Base-by-base conservation (phyloP, 23 red algal genomes). In the Chondrus crispus region DNA sequence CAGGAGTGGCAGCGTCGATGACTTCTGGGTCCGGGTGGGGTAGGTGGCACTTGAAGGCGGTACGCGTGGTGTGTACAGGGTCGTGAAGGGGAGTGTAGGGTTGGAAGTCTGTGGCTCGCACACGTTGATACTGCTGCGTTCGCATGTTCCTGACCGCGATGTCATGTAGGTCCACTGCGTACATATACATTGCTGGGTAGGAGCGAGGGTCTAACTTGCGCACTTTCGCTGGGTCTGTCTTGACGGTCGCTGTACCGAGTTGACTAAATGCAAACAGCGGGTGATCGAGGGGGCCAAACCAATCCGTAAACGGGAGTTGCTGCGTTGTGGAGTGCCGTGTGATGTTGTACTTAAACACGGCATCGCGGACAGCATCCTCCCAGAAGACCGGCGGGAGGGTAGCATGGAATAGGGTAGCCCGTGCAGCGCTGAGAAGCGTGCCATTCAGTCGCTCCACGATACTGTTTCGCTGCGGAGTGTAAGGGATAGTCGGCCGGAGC, bases 21-120 rank as follows among this genome's bases (percentile, higher is more conserved):
- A n/a, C n/a, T n/a, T n/a, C n/a, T n/a, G n/a, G n/a, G n/a, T n/a
- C n/a, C n/a, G n/a, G n/a, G n/a, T n/a, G n/a, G n/a, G n/a, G n/a
- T n/a, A n/a, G n/a, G n/a, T n/a, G n/a, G n/a, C n/a, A n/a, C n/a
- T n/a, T n/a, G n/a, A n/a, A n/a, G n/a, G n/a, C n/a, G n/a, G n/a
- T n/a, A n/a, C n/a, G n/a, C n/a, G n/a, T n/a, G n/a, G n/a, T n/a
- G n/a, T n/a, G n/a, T 8, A 46, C 47, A 18, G 68, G 85, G 38
- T 75, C 85, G 7, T 54, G 53, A 18, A 3, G 0, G n/a, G 68
- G n/a, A 1, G 4, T 3, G 38, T 62, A 78, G 18, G 85, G 85
- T 38, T 64, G 38, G 71, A 89, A 89, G 16, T 89, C 69, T 14
- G 46, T 9, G 68, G 69, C 24, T 8, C 85, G 71, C 8, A 89